phyloP scores from a whole-genome alignment of 78 protist genomes.

The Trichosphaerium sp. region DNA sequence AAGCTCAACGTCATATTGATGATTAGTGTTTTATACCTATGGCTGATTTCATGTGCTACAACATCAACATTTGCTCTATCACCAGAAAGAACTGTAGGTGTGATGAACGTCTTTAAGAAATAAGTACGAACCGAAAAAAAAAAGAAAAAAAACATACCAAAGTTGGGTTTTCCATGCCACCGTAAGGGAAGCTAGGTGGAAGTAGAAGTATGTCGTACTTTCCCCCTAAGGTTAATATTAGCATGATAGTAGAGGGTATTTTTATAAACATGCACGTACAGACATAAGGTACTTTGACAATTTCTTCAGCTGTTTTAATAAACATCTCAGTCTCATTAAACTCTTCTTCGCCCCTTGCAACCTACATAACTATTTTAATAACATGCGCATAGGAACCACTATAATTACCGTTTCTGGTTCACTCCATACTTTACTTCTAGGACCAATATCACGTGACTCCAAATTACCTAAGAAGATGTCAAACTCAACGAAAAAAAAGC shows the following conservation, averaged over 20 bases:
- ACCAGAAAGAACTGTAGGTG: slow-evolving; percentile 71
- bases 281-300: background rate
- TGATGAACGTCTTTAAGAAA: slow-evolving; percentile 63
- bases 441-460: slow-evolving; percentile 49
- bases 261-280: background rate
- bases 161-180: slow-evolving; percentile 77
- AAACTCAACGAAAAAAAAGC: slow-evolving; percentile 1
- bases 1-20: background rate
- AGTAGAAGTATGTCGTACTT: slow-evolving; percentile 61
- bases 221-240: slow-evolving; percentile 32
- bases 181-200: slow-evolving; percentile 75
- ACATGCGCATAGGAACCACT: too few relatives aligned
- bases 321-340: slow-evolving; percentile 67
- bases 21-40: slow-evolving; percentile 2
- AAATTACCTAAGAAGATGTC: too few relatives aligned
- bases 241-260: background rate
- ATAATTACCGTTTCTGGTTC: too few relatives aligned
- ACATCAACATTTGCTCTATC: slow-evolving; percentile 66
- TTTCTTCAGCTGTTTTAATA: slow-evolving; percentile 9
- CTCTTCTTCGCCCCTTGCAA: slow-evolving; percentile 53
- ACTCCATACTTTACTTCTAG: slow-evolving; percentile 54
- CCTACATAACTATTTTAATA: too few relatives aligned
- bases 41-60: slow-evolving; percentile 72
- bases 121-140: background rate
- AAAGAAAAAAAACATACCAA: background rate